Conservation (phyloP, 345 rosid genomes). For the Lepidium didymum region DNA sequence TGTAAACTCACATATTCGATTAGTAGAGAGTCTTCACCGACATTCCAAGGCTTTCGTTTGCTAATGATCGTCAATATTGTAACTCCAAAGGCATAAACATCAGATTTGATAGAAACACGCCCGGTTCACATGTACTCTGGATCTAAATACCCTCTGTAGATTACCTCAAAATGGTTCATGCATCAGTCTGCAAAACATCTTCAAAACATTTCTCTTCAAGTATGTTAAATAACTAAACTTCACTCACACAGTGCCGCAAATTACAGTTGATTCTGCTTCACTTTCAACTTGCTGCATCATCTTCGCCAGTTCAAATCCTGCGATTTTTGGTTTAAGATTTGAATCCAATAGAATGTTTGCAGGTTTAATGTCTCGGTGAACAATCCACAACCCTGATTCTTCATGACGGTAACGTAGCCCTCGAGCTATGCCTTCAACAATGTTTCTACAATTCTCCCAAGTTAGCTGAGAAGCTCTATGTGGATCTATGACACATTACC, state of each 20-base stretch:
- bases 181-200: background rate
- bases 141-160: slow-evolving; percentile 10
- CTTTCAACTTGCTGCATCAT: background rate
- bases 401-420: slow-evolving; percentile 17
- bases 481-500: background rate
- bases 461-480: background rate
- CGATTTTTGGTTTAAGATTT: slow-evolving; percentile 6
- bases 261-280: background rate
- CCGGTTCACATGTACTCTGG: background rate
- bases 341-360: slow-evolving; percentile 10
- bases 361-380: slow-evolving; percentile 18
- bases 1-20: slow-evolving; percentile 4
- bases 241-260: background rate
- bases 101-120: slow-evolving; percentile 12
- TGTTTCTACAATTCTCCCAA: slow-evolving; percentile 22
- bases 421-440: slow-evolving; percentile 18
- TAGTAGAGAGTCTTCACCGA: background rate
- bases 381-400: slow-evolving; percentile 5
- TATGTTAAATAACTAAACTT: background rate
- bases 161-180: background rate
- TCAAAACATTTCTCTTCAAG: background rate
- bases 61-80: slow-evolving; percentile 11
- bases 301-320: slow-evolving; percentile 7
- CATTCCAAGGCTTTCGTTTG: background rate
- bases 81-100: slow-evolving; percentile 25